Conservation (phyloP, 1,139 yeast genomes). For the Magnusiomyces ingens region DNA sequence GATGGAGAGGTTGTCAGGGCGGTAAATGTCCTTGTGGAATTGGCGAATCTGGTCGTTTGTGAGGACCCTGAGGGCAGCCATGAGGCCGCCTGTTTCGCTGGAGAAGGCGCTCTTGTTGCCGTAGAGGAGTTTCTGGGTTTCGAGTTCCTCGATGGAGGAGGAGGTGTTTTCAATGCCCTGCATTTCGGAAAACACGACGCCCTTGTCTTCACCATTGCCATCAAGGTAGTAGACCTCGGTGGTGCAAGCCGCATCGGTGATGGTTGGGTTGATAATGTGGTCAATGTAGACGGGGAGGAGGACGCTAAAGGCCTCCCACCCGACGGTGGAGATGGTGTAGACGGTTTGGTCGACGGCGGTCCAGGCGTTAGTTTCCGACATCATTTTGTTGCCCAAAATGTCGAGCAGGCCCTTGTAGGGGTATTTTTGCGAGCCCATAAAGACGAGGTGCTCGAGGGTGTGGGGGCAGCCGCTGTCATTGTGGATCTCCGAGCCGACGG, state of each 20-base stretch:
- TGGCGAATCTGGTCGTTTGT: constrained; percentile 66
- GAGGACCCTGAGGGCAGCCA: constrained; percentile 65
- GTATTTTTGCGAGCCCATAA: constrained; percentile 86
- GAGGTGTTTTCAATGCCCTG: constrained; percentile 83
- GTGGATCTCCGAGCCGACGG: constrained; percentile 86
- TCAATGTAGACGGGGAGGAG: constrained; percentile 86
- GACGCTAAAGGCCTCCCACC: constrained; percentile 89
- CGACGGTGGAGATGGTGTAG: constrained; percentile 85
- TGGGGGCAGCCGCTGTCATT: constrained; percentile 93
- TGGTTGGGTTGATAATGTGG: constrained; percentile 75
- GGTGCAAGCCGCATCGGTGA: constrained; percentile 82
- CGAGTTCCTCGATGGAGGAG: constrained; percentile 62
- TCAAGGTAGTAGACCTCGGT: constrained; percentile 96
- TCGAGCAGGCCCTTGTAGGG: constrained; percentile 93
- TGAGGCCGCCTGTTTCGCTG: constrained; percentile 91
- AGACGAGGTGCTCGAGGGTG: constrained; percentile 87
- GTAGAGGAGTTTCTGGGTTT: constrained; percentile 57
- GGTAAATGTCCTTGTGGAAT: constrained; percentile 66
- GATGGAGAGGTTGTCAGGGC: constrained; percentile 79
- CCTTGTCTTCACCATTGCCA: constrained; percentile 85
- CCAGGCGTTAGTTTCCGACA: constrained; percentile 94
- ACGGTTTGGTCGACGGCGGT: constrained; percentile 95
- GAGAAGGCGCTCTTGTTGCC: constrained; percentile 66
- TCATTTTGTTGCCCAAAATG: constrained; percentile 74
- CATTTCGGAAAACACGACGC: constrained; percentile 97